Conservation (phyloP, 352 stramenopile species). For the Globisporangium perplexum region DNA sequence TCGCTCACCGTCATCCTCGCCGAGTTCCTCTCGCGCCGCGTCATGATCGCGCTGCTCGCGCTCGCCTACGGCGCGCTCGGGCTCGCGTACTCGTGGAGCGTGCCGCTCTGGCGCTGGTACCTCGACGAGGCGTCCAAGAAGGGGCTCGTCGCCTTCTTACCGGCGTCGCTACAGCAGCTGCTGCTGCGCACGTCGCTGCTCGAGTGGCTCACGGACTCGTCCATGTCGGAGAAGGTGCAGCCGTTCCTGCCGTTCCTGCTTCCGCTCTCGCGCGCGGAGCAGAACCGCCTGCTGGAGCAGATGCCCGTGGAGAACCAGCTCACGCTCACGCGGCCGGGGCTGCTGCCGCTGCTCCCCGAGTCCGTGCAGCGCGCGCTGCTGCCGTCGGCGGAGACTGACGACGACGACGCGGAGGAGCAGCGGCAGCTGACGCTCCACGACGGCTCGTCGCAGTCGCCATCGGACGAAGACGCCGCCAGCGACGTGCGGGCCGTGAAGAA, state of each 20-base stretch:
- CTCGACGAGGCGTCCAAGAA: constrained; percentile 42
- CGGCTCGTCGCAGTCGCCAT: background rate
- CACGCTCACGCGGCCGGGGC: constrained; percentile 64
- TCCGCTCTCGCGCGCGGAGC: constrained; percentile 57
- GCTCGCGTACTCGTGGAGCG: constrained; percentile 75
- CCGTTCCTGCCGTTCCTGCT: constrained; percentile 76
- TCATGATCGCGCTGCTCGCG: constrained; percentile 64
- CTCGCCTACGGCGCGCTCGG: constrained; percentile 59
- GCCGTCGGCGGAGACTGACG: constrained; percentile 15
- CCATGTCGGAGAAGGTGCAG: constrained; percentile 60
- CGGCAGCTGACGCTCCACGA: constrained; percentile 6
- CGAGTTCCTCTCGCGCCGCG: constrained; percentile 67
- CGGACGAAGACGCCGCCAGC: background rate
- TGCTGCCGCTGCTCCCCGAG: constrained; percentile 55
- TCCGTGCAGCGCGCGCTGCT: constrained; percentile 55
- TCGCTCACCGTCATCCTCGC: constrained; percentile 71
- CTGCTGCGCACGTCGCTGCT: constrained; percentile 70
- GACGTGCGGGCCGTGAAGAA: constrained; percentile 10
- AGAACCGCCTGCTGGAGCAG: constrained; percentile 62
- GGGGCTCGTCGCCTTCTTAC: constrained; percentile 60
- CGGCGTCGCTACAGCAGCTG: constrained; percentile 46
- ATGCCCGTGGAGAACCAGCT: constrained; percentile 62
- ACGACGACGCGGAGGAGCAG: constrained; percentile 4
- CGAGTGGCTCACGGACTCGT: constrained; percentile 79
- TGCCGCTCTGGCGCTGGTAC: constrained; percentile 77